Evolutionary conservation across 2,329 filamentous ascomycete genomes (phyloP), one percentile per base, ranked within the genome.

Genomic region (Penicillium capsulatum): DNA sequence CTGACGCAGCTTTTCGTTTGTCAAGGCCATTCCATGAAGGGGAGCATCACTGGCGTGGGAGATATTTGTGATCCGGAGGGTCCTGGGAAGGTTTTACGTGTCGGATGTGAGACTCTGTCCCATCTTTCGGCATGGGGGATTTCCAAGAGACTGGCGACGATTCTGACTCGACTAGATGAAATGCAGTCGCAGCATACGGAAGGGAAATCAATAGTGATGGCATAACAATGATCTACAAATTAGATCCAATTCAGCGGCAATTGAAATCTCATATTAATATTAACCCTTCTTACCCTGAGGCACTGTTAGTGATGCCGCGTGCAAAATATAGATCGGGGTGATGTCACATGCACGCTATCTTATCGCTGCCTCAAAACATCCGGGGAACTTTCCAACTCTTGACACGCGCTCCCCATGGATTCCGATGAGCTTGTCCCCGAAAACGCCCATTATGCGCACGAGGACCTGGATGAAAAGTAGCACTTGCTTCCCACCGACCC

Each of bases 1-100:
- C 65, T 79, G 34, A 75, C 78, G 1, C 76, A 80, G 48, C 57
- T 72, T 2, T 80, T 75, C 52, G 74, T 80, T 0, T 63, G 69
- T 8, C 62, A 68, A 11, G 76, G 76, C 0, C 60, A 69, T 19
- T 60, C 50, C 3, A 76, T 80, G 69, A 64, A 62, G 13, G 74
- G 69, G 1, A 68, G 73, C 43, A 64, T 79, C 7, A 71, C 66
- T 7, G 74, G 73, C 3, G 73, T 79, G 1, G 76, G 76, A 0
- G 70, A 78, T 49, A 59, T 77, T 3, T 72, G 65, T 48, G 53
- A 50, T 4, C 40, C 46, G 2, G 52, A 61, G 28, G 68, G 69
- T 1, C 65, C 69, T 3, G 55, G 61, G 37, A 52, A 60, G 20
- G 57, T 68, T 2, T 36, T 72, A 17, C 49, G 50, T 3, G 62